Evolutionary conservation across 768 basidiomycete species (phyloP).

Genomic region (Pleurotus tuoliensis): DNA sequence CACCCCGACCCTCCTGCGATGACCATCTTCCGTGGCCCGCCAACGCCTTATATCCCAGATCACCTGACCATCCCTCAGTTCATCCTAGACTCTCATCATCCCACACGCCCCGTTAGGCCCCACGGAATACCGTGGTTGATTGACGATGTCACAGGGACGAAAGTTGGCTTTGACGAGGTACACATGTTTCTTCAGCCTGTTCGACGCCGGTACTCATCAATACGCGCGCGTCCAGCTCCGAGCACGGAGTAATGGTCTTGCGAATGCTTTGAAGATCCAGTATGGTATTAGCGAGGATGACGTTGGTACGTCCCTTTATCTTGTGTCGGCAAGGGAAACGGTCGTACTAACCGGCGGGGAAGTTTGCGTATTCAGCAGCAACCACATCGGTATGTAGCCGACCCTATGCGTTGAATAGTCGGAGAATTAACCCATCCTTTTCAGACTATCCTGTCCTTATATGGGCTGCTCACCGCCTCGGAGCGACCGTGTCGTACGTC

Average conservation of each 20-base stretch:
- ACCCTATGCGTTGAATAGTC: no score
- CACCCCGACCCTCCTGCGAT: not conserved
- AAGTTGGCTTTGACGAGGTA: slow-evolving; percentile 37
- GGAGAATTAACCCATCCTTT: no score
- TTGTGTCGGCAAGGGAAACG: not conserved
- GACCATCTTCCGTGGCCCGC: slow-evolving; percentile 6
- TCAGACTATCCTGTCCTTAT: slow-evolving; percentile 28
- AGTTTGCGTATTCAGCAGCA: slow-evolving; percentile 41
- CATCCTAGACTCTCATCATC: slow-evolving; percentile 41
- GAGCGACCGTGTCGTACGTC: slow-evolving; percentile 33
- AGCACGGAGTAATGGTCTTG: slow-evolving; percentile 27
- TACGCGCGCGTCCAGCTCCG: not conserved
- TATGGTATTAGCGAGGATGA: slow-evolving; percentile 29
- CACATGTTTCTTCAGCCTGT: not conserved
- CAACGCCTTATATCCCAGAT: slow-evolving; percentile 43
- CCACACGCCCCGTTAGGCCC: slow-evolving; percentile 33
- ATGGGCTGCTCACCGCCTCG: slow-evolving; percentile 38
- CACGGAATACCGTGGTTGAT: slow-evolving; percentile 41
- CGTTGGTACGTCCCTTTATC: slow-evolving; percentile 26
- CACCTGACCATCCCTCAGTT: slow-evolving; percentile 51
- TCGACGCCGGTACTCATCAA: no score
- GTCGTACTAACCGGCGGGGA: not conserved
- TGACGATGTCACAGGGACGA: slow-evolving; percentile 44
- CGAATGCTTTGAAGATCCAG: slow-evolving; percentile 26
- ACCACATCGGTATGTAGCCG: slow-evolving; percentile 27